Evolutionary conservation across 1,284 basidiomycete genomes (phyloP), one percentile per base, ranked within the genome.

Genomic region (Trichosporon sp.): DNA sequence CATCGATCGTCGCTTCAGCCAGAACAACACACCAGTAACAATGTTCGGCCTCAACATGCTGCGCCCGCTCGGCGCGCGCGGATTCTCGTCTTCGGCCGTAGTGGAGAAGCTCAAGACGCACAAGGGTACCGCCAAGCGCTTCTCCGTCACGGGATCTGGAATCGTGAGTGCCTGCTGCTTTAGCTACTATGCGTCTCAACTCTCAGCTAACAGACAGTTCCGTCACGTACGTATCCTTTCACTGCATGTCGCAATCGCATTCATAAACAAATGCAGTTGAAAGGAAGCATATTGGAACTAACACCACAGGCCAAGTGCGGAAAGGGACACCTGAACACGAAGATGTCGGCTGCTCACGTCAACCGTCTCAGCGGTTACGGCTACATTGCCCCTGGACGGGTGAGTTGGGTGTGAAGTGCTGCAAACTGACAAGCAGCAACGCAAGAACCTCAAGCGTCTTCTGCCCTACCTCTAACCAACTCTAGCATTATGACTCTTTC

Each of bases 291-390:
- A 1, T 1, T 29, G 25, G 14, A 52, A 21, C 27, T 29, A 13
- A 29, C 49, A 5, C 2, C 11, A 1, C 62, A 71, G 70, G 68
- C 65, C 13, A 70, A 74, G 69, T 70, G 72, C 2, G 74, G 74
- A 6, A 75, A 75, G 65, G 40, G 65, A 19, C 74, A 75, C 66
- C 59, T 75, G 32, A 75, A 75, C 62, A 74, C 74, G 13, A 36
- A 60, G 19, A 69, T 73, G 64, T 71, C 72, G 21, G 64, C 72
- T 6, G 32, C 58, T 16, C 60, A 65, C 23, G 72, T 74, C 65
- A 74, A 74, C 65, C 33, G 71, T 33, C 61, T 75, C 40, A 14
- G 49, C 49, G 27, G 49, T 16, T 29, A 29, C 25, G 49, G 11
- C 5, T 54, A 31, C 49, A 29, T 54, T 16, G 14, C 4, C 14